A percentile compares a stretch with the other conserved stretches of the same genome.
These are phyloP conservation scores for Parachlorella kessleri DNA, from an alignment of 139 green algal species.

Conservation along the genomic window DNA sequence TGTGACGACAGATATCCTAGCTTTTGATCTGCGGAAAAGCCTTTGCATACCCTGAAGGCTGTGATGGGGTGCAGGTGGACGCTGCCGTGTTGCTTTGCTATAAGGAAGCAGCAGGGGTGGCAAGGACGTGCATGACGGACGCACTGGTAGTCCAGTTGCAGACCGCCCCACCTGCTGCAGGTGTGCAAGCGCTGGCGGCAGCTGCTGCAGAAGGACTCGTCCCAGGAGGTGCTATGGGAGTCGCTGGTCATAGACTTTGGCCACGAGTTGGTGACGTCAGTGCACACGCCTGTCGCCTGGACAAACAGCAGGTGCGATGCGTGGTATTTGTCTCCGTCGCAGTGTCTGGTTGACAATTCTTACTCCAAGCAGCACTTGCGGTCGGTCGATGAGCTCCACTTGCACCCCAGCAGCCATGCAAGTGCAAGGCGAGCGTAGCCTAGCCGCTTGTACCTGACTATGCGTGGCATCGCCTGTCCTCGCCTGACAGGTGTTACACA, in stretches of 20 bases:
- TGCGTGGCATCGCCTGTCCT: not conserved
- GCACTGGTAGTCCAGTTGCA: not conserved
- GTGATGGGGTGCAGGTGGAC: not conserved
- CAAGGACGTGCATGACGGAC: not conserved
- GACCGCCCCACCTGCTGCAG: slow-evolving; percentile 10
- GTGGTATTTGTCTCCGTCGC: not conserved
- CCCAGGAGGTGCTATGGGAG: slow-evolving; percentile 44
- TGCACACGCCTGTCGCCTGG: not conserved
- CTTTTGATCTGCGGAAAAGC: not conserved
- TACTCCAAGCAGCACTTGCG: not conserved
- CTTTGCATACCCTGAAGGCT: not conserved
- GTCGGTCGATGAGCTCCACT: not conserved
- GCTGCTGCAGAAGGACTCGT: slow-evolving; percentile 37
- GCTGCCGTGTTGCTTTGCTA: not conserved
- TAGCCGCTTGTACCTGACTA: not conserved
- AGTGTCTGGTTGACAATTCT: not conserved
- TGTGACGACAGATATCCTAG: not conserved
- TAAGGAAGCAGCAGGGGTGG: not conserved
- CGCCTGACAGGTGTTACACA: not conserved
- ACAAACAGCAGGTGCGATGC: not conserved
- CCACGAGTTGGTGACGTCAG: slow-evolving; percentile 64
- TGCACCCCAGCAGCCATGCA: slow-evolving; percentile 40
- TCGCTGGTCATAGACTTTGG: slow-evolving; percentile 61
- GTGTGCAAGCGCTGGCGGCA: slow-evolving; percentile 59
- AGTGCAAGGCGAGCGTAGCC: slow-evolving; percentile 26